phyloP scores from a whole-genome alignment of 2,329 filamentous ascomycete genomes.

The Penicillium sp. region DNA sequence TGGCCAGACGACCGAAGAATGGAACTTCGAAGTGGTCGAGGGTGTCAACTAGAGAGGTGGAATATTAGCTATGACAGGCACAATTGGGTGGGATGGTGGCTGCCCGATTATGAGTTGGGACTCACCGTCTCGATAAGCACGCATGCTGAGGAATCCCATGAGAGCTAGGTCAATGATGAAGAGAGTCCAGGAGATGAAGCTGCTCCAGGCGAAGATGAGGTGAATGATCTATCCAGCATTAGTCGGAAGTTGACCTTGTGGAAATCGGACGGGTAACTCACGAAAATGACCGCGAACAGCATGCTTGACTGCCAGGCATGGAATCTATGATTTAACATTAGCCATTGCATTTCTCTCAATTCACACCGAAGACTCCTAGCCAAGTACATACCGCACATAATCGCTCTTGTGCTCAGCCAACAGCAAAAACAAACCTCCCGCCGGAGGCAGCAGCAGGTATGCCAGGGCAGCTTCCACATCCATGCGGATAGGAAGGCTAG shows the following conservation, averaged over 20 bases:
- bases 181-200: constrained; percentile 81
- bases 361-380: background rate
- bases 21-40: constrained; percentile 80
- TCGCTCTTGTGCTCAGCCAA: constrained; percentile 93
- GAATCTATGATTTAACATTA: constrained; percentile 63
- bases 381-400: constrained; percentile 76
- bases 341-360: background rate
- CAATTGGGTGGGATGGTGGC: background rate
- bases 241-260: constrained; percentile 11
- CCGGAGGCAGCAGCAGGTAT: constrained; percentile 82
- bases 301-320: constrained; percentile 95
- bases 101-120: background rate
- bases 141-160: constrained; percentile 76
- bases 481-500: constrained; percentile 81
- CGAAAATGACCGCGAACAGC: constrained; percentile 73
- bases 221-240: constrained; percentile 70
- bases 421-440: constrained; percentile 82
- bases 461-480: constrained; percentile 91
- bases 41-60: constrained; percentile 59
- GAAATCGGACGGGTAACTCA: constrained; percentile 39
- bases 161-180: constrained; percentile 76
- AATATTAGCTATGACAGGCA: constrained; percentile 3
- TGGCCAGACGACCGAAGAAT: constrained; percentile 83
- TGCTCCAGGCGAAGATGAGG: constrained; percentile 84
- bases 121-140: constrained; percentile 84